A percentile compares a stretch with the other conserved stretches of the same genome.
These are phyloP conservation scores for Wickerhamomyces bisporus DNA, from an alignment of 805 yeast genomes.

Conservation along the genomic window DNA sequence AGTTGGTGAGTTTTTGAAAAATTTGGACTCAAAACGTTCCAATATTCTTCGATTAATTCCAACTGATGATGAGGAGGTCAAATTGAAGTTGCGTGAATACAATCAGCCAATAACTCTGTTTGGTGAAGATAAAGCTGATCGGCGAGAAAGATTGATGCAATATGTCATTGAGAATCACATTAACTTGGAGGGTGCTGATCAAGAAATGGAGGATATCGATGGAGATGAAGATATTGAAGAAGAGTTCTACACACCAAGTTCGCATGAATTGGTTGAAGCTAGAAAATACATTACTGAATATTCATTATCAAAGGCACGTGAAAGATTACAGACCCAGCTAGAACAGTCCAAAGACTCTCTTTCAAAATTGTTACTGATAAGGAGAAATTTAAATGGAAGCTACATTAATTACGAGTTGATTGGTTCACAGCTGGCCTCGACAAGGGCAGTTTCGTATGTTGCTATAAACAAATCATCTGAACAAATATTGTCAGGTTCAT, in stretches of 20 bases:
- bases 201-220: constrained; percentile 15
- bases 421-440: constrained; percentile 70
- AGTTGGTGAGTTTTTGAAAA: constrained; percentile 23
- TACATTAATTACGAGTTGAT: constrained; percentile 36
- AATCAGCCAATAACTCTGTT: constrained; percentile 52
- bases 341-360: constrained; percentile 30
- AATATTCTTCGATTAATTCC: constrained; percentile 40
- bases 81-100: constrained; percentile 38
- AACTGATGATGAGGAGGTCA: constrained; percentile 62
- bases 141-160: constrained; percentile 55
- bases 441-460: constrained; percentile 63
- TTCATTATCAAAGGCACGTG: constrained; percentile 44
- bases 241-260: constrained; percentile 83
- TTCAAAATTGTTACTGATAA: constrained; percentile 36
- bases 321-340: constrained; percentile 34
- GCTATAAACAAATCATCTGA: constrained; percentile 34
- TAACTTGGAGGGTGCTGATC: constrained; percentile 15
- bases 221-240: constrained; percentile 52
- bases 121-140: constrained; percentile 55
- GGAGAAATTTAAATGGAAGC: constrained; percentile 37
- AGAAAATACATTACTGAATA: constrained; percentile 46
- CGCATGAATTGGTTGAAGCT: constrained; percentile 42
- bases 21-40: constrained; percentile 24
- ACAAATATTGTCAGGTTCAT: constrained; percentile 62
- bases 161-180: constrained; percentile 33